phyloP scores from a whole-genome alignment of 495 filamentous ascomycete species.

The Entonaema liquescens region DNA sequence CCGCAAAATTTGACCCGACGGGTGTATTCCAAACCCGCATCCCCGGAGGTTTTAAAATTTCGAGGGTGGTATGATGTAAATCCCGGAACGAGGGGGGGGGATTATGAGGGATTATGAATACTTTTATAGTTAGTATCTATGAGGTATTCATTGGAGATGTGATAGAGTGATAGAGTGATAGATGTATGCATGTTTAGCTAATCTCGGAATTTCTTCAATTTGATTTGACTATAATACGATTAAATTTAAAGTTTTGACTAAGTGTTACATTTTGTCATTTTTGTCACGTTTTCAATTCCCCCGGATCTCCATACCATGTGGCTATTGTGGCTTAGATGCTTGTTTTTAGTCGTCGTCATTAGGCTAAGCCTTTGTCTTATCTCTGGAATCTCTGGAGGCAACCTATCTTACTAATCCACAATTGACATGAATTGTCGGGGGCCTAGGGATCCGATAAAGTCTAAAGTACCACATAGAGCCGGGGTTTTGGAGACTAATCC shows the following conservation, averaged over 20 bases:
- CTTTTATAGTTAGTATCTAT: no score
- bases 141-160: no score
- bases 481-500: neutral
- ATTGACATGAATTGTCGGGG: constrained; percentile 9
- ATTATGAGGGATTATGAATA: no score
- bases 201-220: no score
- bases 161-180: no score
- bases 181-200: no score
- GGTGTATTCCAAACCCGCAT: constrained; percentile 59
- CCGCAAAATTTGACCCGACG: constrained; percentile 58
- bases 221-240: no score
- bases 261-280: no score
- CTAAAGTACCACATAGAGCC: neutral
- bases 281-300: neutral
- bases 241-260: neutral
- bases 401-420: neutral
- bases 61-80: constrained; percentile 18
- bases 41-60: constrained; percentile 47
- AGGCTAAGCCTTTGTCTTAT: neutral
- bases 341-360: neutral
- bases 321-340: constrained; percentile 20
- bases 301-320: constrained; percentile 10
- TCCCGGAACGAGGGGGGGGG: no score
- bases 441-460: constrained; percentile 36
- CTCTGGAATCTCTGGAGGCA: neutral